These are phyloP conservation scores for Saccharomycopsis amapae DNA, from an alignment of 805 yeast genomes.

Conservation along the genomic window DNA sequence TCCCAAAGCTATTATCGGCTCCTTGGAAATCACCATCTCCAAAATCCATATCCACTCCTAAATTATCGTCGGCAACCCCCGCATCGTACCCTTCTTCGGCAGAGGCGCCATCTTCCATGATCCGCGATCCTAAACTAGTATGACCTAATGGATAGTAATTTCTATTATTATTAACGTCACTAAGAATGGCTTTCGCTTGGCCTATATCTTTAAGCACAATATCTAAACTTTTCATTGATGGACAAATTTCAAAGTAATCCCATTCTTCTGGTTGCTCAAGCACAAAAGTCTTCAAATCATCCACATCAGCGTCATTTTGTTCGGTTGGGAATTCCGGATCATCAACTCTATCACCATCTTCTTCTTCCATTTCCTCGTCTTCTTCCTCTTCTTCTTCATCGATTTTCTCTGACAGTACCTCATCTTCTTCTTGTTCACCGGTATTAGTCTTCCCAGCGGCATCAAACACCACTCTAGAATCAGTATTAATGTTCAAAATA, in stretches of 20 bases:
- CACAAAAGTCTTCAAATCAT: constrained; percentile 7
- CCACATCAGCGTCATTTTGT: constrained; percentile 10
- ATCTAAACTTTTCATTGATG: constrained; percentile 58
- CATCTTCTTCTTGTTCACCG: constrained; percentile 1
- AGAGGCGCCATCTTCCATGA: constrained; percentile 15
- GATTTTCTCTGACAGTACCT: background rate
- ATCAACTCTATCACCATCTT: constrained; percentile 16
- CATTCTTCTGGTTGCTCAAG: constrained; percentile 25
- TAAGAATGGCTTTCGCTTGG: constrained; percentile 42
- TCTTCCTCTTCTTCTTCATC: constrained; percentile 20
- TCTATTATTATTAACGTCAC: constrained; percentile 32
- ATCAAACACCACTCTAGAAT: constrained; percentile 45
- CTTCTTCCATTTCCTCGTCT: constrained; percentile 23
- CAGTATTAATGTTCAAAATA: constrained; percentile 39
- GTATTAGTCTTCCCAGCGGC: constrained; percentile 32
- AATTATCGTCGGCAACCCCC: constrained; percentile 27
- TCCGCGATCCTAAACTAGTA: background rate
- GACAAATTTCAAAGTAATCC: constrained; percentile 46
- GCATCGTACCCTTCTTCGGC: constrained; percentile 14
- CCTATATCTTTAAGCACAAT: constrained; percentile 48
- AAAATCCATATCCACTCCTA: too few relatives aligned
- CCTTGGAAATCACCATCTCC: too few relatives aligned
- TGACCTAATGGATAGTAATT: constrained; percentile 7
- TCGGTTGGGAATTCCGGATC: constrained; percentile 5
- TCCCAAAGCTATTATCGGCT: constrained; percentile 27